Evolutionary conservation across 805 yeast species (phyloP).

Genomic region (Starmerella scarabaei): DNA sequence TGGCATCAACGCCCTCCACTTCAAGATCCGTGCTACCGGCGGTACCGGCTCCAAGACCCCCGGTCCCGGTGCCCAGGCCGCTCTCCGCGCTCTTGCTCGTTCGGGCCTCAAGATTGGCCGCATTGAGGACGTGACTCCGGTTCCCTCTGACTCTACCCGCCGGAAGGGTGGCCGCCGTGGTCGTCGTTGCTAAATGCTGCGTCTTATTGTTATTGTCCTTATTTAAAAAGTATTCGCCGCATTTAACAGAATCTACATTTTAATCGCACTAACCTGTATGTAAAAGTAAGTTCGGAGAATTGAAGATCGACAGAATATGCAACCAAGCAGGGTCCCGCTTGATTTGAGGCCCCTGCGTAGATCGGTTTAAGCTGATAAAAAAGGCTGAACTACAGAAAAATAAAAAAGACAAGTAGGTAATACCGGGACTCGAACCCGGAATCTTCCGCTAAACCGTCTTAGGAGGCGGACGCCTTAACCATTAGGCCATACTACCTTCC

Average conservation of each 20-base stretch:
- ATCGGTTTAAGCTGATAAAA: not conserved
- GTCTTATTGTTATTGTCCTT: conserved; percentile 12
- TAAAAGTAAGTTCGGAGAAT: no score
- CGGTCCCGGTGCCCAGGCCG: conserved; percentile 99
- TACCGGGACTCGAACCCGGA: conserved; percentile 60
- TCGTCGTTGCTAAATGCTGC: conserved; percentile 71
- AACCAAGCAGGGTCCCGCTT: not conserved
- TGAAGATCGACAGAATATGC: not conserved
- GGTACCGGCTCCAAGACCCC: conserved; percentile 99
- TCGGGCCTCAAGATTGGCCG: conserved; percentile 99
- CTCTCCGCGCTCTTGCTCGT: conserved; percentile 98
- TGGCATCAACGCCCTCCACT: conserved; percentile 98
- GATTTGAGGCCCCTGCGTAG: not conserved
- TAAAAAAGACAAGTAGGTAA: conserved; percentile 22
- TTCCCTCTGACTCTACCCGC: conserved; percentile 99
- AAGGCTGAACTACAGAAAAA: not conserved
- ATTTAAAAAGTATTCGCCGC: conserved; percentile 15
- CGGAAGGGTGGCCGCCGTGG: conserved; percentile 99
- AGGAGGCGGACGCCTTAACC: conserved; percentile 59
- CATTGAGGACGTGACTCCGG: conserved; percentile 99
- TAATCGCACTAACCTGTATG: not conserved
- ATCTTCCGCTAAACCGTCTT: conserved; percentile 38
- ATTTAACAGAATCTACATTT: conserved; percentile 1
- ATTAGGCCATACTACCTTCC: conserved; percentile 36
- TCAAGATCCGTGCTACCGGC: conserved; percentile 99